A percentile compares a stretch with the other conserved stretches of the same genome.
These are phyloP conservation scores for Drosera capensis DNA, from an alignment of 148 eudicot genomes.

Conservation along the genomic window DNA sequence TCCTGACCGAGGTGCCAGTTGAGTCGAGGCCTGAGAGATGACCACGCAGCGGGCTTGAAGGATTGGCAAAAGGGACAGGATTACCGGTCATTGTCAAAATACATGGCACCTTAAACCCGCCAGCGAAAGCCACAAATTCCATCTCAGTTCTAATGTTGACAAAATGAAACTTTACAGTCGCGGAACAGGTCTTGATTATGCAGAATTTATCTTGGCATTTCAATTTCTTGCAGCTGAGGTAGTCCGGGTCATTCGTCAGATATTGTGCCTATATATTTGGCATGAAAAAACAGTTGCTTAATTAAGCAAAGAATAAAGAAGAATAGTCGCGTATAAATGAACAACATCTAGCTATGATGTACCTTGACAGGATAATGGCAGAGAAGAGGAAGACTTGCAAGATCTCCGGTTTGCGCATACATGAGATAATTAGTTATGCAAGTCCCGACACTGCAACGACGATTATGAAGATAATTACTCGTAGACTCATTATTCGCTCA, in stretches of 20 bases:
- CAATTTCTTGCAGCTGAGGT: conserved; percentile 40
- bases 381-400: conserved; percentile 62
- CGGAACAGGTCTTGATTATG: conserved; percentile 34
- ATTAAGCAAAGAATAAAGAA: not conserved
- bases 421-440: conserved; percentile 28
- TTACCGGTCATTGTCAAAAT: conserved; percentile 29
- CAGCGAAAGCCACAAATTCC: conserved; percentile 52
- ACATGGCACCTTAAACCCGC: conserved; percentile 57
- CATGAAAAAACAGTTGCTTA: not conserved
- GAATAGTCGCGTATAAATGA: too few relatives aligned
- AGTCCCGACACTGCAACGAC: conserved; percentile 22
- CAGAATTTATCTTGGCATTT: conserved; percentile 46
- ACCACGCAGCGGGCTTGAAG: conserved; percentile 45
- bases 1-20: conserved; percentile 31
- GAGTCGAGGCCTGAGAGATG: conserved; percentile 63
- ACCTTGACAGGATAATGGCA: conserved; percentile 96
- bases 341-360: conserved; percentile 2
- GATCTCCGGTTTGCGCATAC: conserved; percentile 65
- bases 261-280: conserved; percentile 35
- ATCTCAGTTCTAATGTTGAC: conserved; percentile 66
- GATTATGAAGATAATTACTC: not conserved
- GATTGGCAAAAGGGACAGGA: conserved; percentile 38
- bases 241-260: conserved; percentile 49
- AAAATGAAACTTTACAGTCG: conserved; percentile 51
- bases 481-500: too few relatives aligned